Base-by-base conservation (phyloP, 73 alveolate genomes). In the Symbiodinium natans region DNA sequence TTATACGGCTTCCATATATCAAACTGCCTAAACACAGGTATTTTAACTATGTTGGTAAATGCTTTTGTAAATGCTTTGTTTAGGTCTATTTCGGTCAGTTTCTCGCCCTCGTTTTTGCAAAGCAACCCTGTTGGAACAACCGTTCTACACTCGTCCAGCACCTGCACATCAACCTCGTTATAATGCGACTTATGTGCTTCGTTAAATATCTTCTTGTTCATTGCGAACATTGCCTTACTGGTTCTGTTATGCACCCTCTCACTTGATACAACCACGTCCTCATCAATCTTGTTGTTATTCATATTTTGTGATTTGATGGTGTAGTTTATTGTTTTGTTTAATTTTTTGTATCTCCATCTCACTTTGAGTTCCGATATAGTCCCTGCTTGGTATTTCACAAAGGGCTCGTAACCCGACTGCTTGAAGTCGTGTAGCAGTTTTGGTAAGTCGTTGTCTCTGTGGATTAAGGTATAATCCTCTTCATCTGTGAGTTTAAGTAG, bases 361-460 rank as follows among this genome's bases (percentile, higher is more conserved):
- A 86, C 83, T 86, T 52, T 52, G 15, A 86, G 38, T 52, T 86
- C 59, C 40, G 31, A 33, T 40, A 86, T 54, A 36, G 40, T 86
- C 41, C 83, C 83, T 6, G 83, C 93, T 36, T 34, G 83, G 59
- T 42, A 54, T 34, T 80, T 86, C 33, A 86, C 83, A 5, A 42
- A 36, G n/a, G 93, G 93, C 29, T 86, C 93, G 59, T 86, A 86
- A 9, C 93, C 93, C 40, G 93, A 75, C 36, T 86, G 82, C 68
- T 39, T 52, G 56, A 86, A 56, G 41, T 86, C 83, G 59, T 34
- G 59, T 31, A 34, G 39, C 36, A 86, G 59, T 36, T 86, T 34
- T 15, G 36, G 36, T 54, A 86, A 86, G 59, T 54, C 83, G 43
- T 54, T 86, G 83, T 86, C 59, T 54, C 59, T 41, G 40, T 33